A percentile compares a stretch with the other conserved stretches of the same genome.
These are phyloP conservation scores for Physcomitrium patens DNA, from an alignment of 225 moss, liverwort and hornwort genomes.

Conservation along the genomic window DNA sequence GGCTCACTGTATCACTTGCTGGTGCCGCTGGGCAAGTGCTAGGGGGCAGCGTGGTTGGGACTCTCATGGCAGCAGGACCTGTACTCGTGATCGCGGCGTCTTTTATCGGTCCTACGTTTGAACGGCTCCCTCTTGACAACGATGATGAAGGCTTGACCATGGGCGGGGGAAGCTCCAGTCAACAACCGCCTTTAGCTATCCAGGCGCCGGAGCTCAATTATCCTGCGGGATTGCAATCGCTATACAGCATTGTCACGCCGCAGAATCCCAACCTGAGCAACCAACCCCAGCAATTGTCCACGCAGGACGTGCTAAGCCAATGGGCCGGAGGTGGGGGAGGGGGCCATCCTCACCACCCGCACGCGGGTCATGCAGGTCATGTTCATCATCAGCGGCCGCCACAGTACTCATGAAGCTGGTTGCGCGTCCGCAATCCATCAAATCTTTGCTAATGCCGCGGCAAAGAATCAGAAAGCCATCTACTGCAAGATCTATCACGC, in stretches of 20 bases:
- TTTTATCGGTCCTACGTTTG: conserved; percentile 78
- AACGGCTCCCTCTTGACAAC: conserved; percentile 88
- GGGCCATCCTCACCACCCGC: conserved; percentile 35
- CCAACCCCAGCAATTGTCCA: conserved; percentile 54
- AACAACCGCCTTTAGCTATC: conserved; percentile 45
- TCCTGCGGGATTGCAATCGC: conserved; percentile 48
- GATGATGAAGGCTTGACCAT: conserved; percentile 65
- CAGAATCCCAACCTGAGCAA: conserved; percentile 53
- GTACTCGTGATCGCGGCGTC: conserved; percentile 90
- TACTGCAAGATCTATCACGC: neutral
- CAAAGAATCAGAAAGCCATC: neutral
- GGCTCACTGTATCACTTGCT: conserved; percentile 82
- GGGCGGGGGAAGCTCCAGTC: conserved; percentile 52
- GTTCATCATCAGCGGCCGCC: conserved; percentile 54
- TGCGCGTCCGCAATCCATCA: too few species aligned
- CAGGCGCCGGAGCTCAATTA: conserved; percentile 58
- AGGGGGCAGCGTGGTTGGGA: conserved; percentile 87
- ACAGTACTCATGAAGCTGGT: conserved; percentile 41
- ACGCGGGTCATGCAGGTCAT: conserved; percentile 31
- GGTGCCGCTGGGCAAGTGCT: conserved; percentile 86
- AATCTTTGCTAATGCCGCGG: neutral
- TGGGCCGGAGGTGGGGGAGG: conserved; percentile 47
- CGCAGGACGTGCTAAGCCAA: conserved; percentile 54
- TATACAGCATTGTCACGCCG: conserved; percentile 57
- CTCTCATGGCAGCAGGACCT: conserved; percentile 84